Percentiles rank a stretch among this genome's conserved stretches.
Conservation (phyloP, 371 early-diverging fungal genomes). For the Coemansia sp. region DNA sequence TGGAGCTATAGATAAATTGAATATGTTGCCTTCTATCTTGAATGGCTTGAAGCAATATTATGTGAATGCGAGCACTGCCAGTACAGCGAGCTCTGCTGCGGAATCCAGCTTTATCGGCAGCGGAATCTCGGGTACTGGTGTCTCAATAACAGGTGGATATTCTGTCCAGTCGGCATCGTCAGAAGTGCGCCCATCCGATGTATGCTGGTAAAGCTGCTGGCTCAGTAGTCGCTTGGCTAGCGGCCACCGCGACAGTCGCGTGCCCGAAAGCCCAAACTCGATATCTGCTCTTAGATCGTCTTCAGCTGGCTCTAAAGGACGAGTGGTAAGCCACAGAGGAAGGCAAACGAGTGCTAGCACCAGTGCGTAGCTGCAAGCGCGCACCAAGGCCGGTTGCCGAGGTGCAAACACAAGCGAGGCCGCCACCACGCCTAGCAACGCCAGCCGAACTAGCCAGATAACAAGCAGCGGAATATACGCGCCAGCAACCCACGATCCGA, state of each 20-base stretch:
- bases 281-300: not conserved
- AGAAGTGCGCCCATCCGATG: too few species aligned
- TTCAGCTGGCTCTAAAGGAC: not conserved
- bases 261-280: not conserved
- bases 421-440: not conserved
- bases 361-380: not conserved
- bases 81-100: conserved; percentile 3
- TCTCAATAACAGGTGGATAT: not conserved
- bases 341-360: not conserved
- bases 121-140: not conserved
- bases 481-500: conserved; percentile 11
- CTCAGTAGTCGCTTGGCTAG: conserved; percentile 9
- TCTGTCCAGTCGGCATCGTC: not conserved
- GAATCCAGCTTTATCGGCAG: conserved; percentile 11
- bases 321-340: conserved; percentile 7
- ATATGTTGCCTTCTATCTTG: not conserved
- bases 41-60: not conserved
- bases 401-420: not conserved
- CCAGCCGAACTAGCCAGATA: conserved; percentile 22
- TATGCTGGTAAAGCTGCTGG: not conserved
- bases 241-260: conserved; percentile 26
- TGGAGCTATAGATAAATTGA: not conserved
- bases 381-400: not conserved
- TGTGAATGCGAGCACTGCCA: conserved; percentile 12
- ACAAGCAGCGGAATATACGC: conserved; percentile 4